Evolutionary conservation across 495 filamentous ascomycete genomes (phyloP).

Genomic region (Aspergillus hancockii): DNA sequence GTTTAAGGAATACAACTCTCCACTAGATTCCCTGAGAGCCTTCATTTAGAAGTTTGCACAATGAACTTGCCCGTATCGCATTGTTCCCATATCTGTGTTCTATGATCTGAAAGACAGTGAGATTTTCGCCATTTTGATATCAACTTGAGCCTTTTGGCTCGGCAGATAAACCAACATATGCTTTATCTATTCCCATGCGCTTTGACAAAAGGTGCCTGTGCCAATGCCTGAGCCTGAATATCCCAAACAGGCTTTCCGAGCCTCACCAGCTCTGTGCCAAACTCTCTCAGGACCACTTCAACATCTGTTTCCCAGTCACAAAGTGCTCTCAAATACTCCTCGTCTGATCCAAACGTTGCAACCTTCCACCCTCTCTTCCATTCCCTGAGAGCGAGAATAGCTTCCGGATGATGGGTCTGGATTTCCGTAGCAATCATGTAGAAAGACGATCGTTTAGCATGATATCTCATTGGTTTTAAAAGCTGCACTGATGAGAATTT

Average conservation of each 20-base stretch:
- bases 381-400: conserved; percentile 32
- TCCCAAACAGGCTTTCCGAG: conserved; percentile 40
- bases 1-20: too few species aligned
- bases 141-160: too few species aligned
- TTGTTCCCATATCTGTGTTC: too few species aligned
- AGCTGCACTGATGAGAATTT: conserved; percentile 45
- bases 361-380: conserved; percentile 48
- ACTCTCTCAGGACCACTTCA: conserved; percentile 38
- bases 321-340: conserved; percentile 17
- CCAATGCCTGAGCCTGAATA: conserved; percentile 44
- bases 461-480: conserved; percentile 47
- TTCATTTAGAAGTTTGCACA: too few species aligned
- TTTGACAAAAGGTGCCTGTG: conserved; percentile 33
- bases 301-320: conserved; percentile 21
- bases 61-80: too few species aligned
- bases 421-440: conserved; percentile 57
- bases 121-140: too few species aligned
- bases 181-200: not conserved
- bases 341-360: conserved; percentile 44
- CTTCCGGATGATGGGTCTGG: conserved; percentile 30
- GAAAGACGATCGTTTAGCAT: conserved; percentile 52
- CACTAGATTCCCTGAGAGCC: too few species aligned
- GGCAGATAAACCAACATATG: not conserved
- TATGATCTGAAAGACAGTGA: too few species aligned
- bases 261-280: conserved; percentile 37